Base-by-base conservation (phyloP, 2,329 filamentous ascomycete species). In the Boeremia exigua region DNA sequence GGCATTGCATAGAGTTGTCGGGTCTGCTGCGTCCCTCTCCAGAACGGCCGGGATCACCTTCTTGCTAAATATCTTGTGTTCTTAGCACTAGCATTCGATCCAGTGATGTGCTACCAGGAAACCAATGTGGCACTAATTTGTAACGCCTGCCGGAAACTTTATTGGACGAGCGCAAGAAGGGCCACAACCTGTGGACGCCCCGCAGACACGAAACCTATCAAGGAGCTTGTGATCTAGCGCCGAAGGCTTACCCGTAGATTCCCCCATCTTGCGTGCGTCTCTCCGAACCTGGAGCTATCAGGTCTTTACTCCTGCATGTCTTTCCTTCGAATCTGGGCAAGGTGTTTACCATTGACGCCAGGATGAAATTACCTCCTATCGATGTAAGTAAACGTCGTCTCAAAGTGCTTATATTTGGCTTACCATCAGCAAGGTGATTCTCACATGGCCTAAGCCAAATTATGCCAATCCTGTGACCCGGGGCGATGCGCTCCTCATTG, bases 381-480 rank as follows among this genome's bases (percentile, higher is more conserved):
- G 62, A 68, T 2, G 71, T 78, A n/a, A 27, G 49, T 47, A 34
- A 12, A n/a, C 9, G 2, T 10, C n/a, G 11, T 6, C 1, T 17
- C 12, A 4, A 6, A 29, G 29, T 36, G 37, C 19, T 38, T 10
- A 9, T 29, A 17, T 4, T 6, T 11, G 29, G 19, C 45, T 55
- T 6, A 55, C 46, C 14, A 33, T 34, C 14, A 11, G 29, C 28
- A 30, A 55, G 52, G 51, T 77, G 4, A 30, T 72, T 12, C 43
- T 71, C 25, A 62, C 65, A 32, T 80, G 74, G 71, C 78, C 78
- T 2, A 63, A 52, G 2, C 76, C 78, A 0, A 76, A 80, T 58
- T 79, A 79, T 47, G 62, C 58, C 5, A 52, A 79, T 33, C 78
- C 78, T 0, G 59, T 59, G 1, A 79, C 73, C 2, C 68, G 76